Evolutionary conservation across 768 basidiomycete species (phyloP).

Genomic region (Serendipita indica): DNA sequence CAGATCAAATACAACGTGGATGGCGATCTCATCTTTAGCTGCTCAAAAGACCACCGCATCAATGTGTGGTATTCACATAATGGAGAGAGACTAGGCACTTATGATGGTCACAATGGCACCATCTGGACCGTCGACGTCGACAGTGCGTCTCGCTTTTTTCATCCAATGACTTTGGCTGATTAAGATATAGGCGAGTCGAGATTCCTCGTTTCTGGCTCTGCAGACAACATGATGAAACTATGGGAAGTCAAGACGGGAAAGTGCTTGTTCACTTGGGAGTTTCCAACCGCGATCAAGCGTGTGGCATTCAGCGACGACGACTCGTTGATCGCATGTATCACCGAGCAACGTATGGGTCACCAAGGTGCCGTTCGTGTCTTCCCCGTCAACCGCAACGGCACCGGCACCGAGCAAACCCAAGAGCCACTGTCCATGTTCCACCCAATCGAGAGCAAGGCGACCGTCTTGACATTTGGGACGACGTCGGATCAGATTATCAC

Average conservation of each 20-base stretch:
- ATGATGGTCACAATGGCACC: conserved; percentile 87
- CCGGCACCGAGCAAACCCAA: conserved; percentile 59
- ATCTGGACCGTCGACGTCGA: conserved; percentile 97
- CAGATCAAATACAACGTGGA: conserved; percentile 96
- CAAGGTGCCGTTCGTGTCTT: conserved; percentile 88
- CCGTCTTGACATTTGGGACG: conserved; percentile 82
- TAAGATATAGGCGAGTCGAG: conserved; percentile 50
- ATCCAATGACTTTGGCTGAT: not conserved
- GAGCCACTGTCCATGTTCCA: conserved; percentile 70
- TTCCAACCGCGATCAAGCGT: conserved; percentile 93
- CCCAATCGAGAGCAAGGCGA: conserved; percentile 90
- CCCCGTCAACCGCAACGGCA: conserved; percentile 66
- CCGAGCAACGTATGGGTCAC: conserved; percentile 91
- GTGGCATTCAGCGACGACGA: conserved; percentile 85
- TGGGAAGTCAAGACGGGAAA: conserved; percentile 86
- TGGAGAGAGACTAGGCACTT: conserved; percentile 92
- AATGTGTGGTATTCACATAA: conserved; percentile 98
- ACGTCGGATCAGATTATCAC: conserved; percentile 69
- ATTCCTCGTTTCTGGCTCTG: conserved; percentile 81
- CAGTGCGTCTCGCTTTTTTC: conserved; percentile 38
- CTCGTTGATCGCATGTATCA: conserved; percentile 75
- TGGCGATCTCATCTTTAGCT: conserved; percentile 90
- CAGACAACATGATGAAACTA: conserved; percentile 83
- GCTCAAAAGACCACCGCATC: conserved; percentile 87
- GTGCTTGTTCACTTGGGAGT: conserved; percentile 91